Conservation (phyloP, 78 protist species). For the Mantamonas sphyraenae region DNA sequence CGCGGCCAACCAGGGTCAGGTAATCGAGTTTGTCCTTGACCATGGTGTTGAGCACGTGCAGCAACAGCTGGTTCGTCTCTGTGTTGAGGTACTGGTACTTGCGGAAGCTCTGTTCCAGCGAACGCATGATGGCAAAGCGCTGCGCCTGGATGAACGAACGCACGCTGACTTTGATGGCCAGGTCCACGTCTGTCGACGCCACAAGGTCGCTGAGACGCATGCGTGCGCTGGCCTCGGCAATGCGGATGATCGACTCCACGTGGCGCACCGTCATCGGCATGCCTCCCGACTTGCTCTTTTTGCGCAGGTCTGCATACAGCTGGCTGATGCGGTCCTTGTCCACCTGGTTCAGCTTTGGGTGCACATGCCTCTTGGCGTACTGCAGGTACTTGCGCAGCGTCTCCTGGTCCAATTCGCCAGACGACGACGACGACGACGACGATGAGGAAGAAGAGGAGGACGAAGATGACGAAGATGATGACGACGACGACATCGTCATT, state of each 20-base stretch:
- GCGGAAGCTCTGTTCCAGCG: slow-evolving; percentile 28
- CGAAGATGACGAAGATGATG: slow-evolving; percentile 2
- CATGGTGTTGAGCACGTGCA: neutral
- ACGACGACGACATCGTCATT: neutral
- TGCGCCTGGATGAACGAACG: slow-evolving; percentile 84
- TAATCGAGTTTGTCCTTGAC: too few relatives aligned
- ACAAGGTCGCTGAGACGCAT: slow-evolving; percentile 91
- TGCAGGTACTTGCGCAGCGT: slow-evolving; percentile 85
- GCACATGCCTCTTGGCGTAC: slow-evolving; percentile 39
- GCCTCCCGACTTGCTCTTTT: slow-evolving; percentile 70
- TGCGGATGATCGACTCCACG: slow-evolving; percentile 86
- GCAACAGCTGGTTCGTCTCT: slow-evolving; percentile 77
- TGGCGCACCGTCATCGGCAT: slow-evolving; percentile 88
- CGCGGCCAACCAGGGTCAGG: too few relatives aligned
- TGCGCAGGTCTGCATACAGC: slow-evolving; percentile 83
- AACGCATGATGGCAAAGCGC: slow-evolving; percentile 33
- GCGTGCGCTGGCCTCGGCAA: slow-evolving; percentile 94
- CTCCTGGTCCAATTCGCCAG: slow-evolving; percentile 57
- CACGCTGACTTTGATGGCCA: slow-evolving; percentile 83
- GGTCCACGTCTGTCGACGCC: slow-evolving; percentile 70
- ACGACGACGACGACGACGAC: neutral
- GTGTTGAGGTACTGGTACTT: slow-evolving; percentile 44
- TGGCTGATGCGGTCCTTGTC: slow-evolving; percentile 61
- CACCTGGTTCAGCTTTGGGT: slow-evolving; percentile 33
- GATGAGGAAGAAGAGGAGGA: neutral